Evolutionary conservation across 2,329 filamentous ascomycete genomes (phyloP).

Genomic region (Botrytis deweyae): DNA sequence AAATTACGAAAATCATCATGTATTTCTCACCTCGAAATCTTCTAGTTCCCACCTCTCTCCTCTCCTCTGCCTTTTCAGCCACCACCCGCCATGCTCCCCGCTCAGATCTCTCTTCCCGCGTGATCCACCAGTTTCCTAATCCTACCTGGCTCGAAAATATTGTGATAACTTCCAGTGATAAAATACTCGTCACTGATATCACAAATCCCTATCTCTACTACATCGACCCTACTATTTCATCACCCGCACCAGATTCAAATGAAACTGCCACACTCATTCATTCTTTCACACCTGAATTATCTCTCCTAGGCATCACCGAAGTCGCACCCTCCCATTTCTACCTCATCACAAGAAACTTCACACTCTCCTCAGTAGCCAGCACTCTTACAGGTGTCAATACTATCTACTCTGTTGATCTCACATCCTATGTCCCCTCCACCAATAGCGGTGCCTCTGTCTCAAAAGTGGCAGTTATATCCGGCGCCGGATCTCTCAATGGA

Average conservation of each 20-base stretch:
- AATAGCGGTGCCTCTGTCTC: conserved; percentile 13
- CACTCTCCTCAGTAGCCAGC: conserved; percentile 20
- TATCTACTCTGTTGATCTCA: conserved; percentile 30
- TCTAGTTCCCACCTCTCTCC: background rate
- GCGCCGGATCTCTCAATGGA: conserved; percentile 33
- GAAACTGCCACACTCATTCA: conserved; percentile 23
- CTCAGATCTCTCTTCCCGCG: background rate
- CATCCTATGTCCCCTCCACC: background rate
- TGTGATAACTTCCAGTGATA: conserved; percentile 24
- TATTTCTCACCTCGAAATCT: background rate
- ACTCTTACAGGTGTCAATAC: conserved; percentile 20
- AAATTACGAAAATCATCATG: background rate
- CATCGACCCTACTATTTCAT: conserved; percentile 18
- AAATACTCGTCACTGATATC: conserved; percentile 27
- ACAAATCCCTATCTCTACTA: conserved; percentile 25
- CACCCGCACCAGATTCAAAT: conserved; percentile 4
- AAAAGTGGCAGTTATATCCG: conserved; percentile 27
- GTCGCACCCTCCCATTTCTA: conserved; percentile 34
- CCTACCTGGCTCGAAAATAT: conserved; percentile 33
- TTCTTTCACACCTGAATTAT: conserved; percentile 25
- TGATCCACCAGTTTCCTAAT: conserved; percentile 22
- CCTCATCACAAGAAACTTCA: conserved; percentile 33
- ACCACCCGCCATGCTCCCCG: background rate
- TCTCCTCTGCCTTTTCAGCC: background rate
- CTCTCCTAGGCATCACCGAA: conserved; percentile 43